phyloP scores from a whole-genome alignment of 1,139 yeast species.

The Debaryomyces coudertii region DNA sequence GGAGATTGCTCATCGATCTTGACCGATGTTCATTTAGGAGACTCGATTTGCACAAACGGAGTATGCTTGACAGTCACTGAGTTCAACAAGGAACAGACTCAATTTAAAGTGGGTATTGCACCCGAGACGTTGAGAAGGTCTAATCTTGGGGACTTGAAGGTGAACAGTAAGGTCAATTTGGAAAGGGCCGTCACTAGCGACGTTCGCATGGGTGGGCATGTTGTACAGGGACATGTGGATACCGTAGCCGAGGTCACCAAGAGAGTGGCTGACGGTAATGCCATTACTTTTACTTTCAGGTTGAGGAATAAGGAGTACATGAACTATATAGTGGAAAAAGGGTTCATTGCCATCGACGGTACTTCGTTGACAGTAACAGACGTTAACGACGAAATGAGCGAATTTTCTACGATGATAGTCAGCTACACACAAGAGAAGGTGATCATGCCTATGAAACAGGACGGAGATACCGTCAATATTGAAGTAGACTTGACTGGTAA shows the following conservation, averaged over 20 bases:
- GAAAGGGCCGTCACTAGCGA: conserved; percentile 88
- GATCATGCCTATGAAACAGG: conserved; percentile 62
- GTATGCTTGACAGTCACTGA: conserved; percentile 94
- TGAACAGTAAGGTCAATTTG: conserved; percentile 72
- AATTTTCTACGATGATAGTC: conserved; percentile 87
- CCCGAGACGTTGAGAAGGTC: conserved; percentile 90
- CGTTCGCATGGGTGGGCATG: conserved; percentile 92
- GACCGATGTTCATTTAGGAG: conserved; percentile 86
- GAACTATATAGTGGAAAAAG: conserved; percentile 87
- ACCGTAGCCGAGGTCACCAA: conserved; percentile 72
- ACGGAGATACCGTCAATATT: conserved; percentile 75
- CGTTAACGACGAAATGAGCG: conserved; percentile 59
- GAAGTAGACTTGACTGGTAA: conserved; percentile 96
- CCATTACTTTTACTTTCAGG: conserved; percentile 74
- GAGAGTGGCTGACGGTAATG: conserved; percentile 69
- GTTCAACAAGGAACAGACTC: conserved; percentile 50
- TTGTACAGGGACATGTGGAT: conserved; percentile 97
- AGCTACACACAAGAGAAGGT: conserved; percentile 89
- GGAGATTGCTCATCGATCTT: conserved; percentile 65
- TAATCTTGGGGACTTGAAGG: conserved; percentile 62
- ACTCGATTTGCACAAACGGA: conserved; percentile 89
- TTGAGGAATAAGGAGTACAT: conserved; percentile 67
- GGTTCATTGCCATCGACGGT: conserved; percentile 90
- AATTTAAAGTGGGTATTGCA: conserved; percentile 87
- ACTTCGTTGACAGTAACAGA: conserved; percentile 87